Evolutionary conservation across 1,284 basidiomycete species (phyloP), one percentile per base, ranked within the genome.

Genomic region (Quambalaria eucalypti): DNA sequence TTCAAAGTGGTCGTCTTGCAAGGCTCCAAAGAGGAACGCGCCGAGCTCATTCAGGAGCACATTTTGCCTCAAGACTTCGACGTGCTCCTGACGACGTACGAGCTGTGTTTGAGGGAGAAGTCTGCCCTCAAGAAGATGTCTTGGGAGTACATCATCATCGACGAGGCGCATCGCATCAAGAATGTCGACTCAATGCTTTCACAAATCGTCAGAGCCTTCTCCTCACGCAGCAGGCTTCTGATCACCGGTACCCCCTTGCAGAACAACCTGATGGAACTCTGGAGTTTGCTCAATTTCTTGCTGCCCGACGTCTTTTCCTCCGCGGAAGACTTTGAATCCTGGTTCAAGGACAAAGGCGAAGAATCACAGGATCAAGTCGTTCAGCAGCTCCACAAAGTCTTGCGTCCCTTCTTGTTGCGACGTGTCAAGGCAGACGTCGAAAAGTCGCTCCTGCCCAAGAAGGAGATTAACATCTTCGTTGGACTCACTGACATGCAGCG

Each of bases 81-180:
- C 76, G 85, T 96, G 55, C 87, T 90, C 77, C 86, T 99, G 77
- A 96, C 95, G 0, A 90, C 90, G 0, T 98, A 98, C 79, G 95
- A 99, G 76, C 88, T 98, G 68, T 96, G 91, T 76, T 82, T 98
- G 58, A 89, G 95, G 67, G 95, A 98, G 74, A 91, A 92, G 78
- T 82, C 84, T 26, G 83, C 87, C 0, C 81, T 98, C 65, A 91
- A 89, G 78, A 95, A 93, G 77, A 89, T 97, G 71, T 87, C 87
- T 0, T 98, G 96, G 81, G 90, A 95, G 78, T 98, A 98, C 78
- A 97, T 98, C 76, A 83, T 90, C 66, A 98, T 99, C 72, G 93
- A 99, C 78, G 95, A 99, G 78, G 95, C 93, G 0, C 95, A 98
- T 74, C 87, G 93, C 36, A 98, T 99, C 83, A 98, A 98, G 81